Evolutionary conservation across 352 stramenopile species (phyloP), one percentile per base, ranked within the genome.

Genomic region (Phytophthora tentaculata): DNA sequence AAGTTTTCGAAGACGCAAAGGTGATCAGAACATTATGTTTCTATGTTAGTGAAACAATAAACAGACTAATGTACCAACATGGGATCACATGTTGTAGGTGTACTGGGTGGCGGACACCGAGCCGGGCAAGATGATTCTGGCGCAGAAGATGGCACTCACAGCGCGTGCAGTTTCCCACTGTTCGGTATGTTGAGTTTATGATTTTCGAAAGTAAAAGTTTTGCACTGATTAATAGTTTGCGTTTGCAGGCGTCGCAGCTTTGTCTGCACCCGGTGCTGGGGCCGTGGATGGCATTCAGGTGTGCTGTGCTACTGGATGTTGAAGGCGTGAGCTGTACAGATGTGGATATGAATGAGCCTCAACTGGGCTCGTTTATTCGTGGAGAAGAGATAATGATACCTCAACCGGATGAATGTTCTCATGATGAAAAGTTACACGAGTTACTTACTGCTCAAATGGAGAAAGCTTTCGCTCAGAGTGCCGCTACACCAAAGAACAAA

Each of bases 91-190:
- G 48, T 16, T 24, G 9, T 64, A 88, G 82, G 69, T 82, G 3
- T 93, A 89, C 50, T 93, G 83, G 83, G 79, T 88, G 5, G 73
- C 81, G 1, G 84, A 93, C 58, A 90, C 69, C 1, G 72, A 84
- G 35, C 76, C 80, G 1, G 79, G 78, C 23, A 93, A 90, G 61
- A 90, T 91, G 85, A 89, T 93, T 48, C 73, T 90, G 44, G 83
- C 82, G 24, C 80, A 91, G 45, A 84, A 84, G 56, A 88, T 93
- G 80, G 83, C 83, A 10, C 70, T 90, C 14, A 76, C 80, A 12
- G 74, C 82, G 13, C 51, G 67, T 14, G 74, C 73, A 5, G 80
- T 84, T 4, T 80, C 80, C 0, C 71, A 78, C 26, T 90, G 82
- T 63, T 57, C 73, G 20, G 81, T 87, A 62, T 13, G 74, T 49